Percentiles rank a stretch among this genome's conserved stretches.
Evolutionary conservation across 2,329 filamentous ascomycete genomes (phyloP).

Genomic region (Harringtonia aguacate): DNA sequence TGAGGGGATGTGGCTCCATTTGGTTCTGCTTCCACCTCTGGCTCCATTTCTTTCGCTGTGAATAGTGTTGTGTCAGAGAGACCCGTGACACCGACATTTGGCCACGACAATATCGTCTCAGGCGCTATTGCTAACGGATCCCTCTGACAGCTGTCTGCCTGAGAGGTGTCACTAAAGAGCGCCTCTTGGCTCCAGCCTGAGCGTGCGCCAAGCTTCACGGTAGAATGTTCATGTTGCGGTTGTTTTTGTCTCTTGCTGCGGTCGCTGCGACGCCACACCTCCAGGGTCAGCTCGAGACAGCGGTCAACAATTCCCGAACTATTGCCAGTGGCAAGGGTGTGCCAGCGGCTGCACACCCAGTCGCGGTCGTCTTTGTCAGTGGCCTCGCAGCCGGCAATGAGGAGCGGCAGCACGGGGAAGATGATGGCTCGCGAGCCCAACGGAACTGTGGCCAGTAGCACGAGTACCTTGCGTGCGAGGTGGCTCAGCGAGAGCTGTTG

Average conservation of each 20-base stretch:
- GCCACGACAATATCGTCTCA: too few relatives aligned
- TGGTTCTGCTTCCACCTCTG: neutral
- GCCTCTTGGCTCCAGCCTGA: neutral
- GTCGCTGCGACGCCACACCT: slow-evolving; percentile 3
- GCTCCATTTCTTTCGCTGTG: too few relatives aligned
- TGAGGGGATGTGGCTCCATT: neutral
- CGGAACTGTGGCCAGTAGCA: slow-evolving; percentile 3
- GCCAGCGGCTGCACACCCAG: slow-evolving; percentile 5
- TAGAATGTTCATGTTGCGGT: neutral
- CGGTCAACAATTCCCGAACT: slow-evolving; percentile 6
- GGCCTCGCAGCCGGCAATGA: slow-evolving; percentile 4
- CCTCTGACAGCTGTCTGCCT: too few relatives aligned
- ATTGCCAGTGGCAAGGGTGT: neutral
- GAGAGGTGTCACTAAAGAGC: neutral
- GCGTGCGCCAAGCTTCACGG: neutral
- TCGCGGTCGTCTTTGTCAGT: neutral
- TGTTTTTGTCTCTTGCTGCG: neutral
- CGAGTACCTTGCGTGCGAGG: neutral
- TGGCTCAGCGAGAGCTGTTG: neutral
- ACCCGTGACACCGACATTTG: too few relatives aligned
- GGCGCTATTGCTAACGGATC: too few relatives aligned
- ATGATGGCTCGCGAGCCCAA: slow-evolving; percentile 3
- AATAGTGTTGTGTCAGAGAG: neutral
- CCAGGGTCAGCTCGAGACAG: slow-evolving; percentile 5
- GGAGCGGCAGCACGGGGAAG: slow-evolving; percentile 4